These are phyloP conservation scores for Populus simonii DNA, from an alignment of 345 rosid species.

Conservation along the genomic window DNA sequence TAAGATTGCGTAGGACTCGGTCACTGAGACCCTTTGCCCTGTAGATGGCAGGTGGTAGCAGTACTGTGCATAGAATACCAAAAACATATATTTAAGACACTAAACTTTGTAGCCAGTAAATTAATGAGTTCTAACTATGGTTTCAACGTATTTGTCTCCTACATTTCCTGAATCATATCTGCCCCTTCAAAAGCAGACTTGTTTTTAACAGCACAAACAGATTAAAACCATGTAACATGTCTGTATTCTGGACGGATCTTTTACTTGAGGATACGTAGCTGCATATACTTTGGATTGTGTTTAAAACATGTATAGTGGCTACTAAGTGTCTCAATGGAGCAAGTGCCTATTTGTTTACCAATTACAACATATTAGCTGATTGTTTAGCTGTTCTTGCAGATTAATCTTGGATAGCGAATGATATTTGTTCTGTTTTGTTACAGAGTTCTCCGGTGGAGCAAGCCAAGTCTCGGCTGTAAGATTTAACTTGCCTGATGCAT, in stretches of 20 bases:
- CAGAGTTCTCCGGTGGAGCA: conserved; percentile 58
- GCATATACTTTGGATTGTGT: not conserved
- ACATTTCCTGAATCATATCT: not conserved
- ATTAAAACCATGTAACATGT: not conserved
- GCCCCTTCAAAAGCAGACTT: not conserved
- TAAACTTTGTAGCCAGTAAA: not conserved
- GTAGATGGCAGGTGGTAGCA: not conserved
- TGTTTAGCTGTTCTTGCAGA: not conserved
- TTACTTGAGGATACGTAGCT: not conserved
- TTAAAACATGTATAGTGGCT: not conserved
- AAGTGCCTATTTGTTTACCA: not conserved
- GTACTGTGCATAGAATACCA: no score
- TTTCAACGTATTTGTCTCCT: not conserved
- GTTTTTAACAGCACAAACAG: not conserved
- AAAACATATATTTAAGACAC: no score
- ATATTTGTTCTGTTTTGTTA: conserved; percentile 8
- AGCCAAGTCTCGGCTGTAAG: conserved; percentile 34
- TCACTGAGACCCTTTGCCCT: not conserved
- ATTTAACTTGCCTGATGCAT: not conserved
- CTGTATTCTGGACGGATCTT: not conserved
- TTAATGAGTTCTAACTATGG: not conserved
- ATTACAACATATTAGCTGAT: not conserved
- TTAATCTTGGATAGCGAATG: no score
- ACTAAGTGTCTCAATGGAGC: not conserved
- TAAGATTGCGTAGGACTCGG: not conserved